phyloP scores from a whole-genome alignment of 1,284 basidiomycete genomes.

The Melanopsichium pennsylvanicum region DNA sequence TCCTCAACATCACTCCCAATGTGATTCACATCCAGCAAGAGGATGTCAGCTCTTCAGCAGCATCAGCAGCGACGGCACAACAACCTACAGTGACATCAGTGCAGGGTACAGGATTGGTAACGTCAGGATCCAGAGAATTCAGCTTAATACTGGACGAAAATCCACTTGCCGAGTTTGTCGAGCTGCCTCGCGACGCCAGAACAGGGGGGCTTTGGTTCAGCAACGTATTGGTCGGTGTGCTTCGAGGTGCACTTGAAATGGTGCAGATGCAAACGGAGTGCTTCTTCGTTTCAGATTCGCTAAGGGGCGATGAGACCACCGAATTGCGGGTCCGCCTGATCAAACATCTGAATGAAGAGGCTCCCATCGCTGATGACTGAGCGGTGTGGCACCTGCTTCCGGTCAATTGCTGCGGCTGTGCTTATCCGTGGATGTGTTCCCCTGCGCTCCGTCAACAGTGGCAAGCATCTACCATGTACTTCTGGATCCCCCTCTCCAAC shows the following conservation, averaged over 20 bases:
- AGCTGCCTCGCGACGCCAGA: conserved; percentile 85
- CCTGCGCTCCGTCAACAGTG: too few species aligned
- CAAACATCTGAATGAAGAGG: conserved; percentile 92
- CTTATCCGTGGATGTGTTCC: too few species aligned
- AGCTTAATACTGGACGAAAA: conserved; percentile 91
- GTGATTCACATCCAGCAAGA: conserved; percentile 73
- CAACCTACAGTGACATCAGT: conserved; percentile 6
- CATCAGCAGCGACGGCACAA: conserved; percentile 16
- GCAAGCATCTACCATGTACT: too few species aligned
- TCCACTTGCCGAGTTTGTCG: conserved; percentile 94
- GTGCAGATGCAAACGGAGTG: conserved; percentile 96
- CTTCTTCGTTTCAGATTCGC: conserved; percentile 85
- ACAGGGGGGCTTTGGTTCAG: conserved; percentile 86
- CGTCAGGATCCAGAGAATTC: conserved; percentile 70
- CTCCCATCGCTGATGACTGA: conserved; percentile 66
- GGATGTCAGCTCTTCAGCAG: conserved; percentile 44
- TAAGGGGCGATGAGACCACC: conserved; percentile 91
- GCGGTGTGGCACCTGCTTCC: not conserved
- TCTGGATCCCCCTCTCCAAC: too few species aligned
- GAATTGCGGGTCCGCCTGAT: conserved; percentile 90
- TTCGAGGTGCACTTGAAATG: conserved; percentile 95
- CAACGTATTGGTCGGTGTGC: conserved; percentile 91
- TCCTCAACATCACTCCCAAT: conserved; percentile 88
- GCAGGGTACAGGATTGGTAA: conserved; percentile 1
- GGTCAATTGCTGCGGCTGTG: too few species aligned